Base-by-base conservation (phyloP, 2,329 filamentous ascomycete genomes). In the Xylaria sp. region DNA sequence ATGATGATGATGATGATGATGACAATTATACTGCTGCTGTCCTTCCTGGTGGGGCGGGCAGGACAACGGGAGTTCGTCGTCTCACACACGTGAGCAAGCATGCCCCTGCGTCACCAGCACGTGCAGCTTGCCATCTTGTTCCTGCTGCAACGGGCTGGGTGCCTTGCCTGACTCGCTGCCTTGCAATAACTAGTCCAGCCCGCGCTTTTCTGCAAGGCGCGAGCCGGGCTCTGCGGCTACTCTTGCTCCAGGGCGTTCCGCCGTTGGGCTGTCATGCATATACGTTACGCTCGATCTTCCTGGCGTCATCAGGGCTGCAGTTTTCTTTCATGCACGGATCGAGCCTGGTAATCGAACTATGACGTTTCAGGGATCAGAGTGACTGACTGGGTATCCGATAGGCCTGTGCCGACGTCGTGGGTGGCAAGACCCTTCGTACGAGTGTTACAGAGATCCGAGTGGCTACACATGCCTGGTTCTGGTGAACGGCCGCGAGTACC, bases 401-500 rank as follows among this genome's bases (percentile, higher is more conserved):
- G 95, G 94, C 83, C 91, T 98, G 78, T 98, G 95, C 87, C 92
- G 93, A 80, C 94, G 95, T 76, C 94, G 95, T 81, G 93, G 94
- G 82, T 98, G 95, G 95, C 90, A 90, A 75, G 93, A 97, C 80
- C 95, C 95, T 77, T 87, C 89, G 79, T 98, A 97, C 86, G 92
- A 96, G 82, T 91, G 91, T 77, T 94, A 92, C 86, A 88, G 87
- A 75, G 90, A 90, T 77, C 83, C 86, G 73, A 88, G 85, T 76
- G 94, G 94, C 79, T 97, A 91, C 82, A 93, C 92, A 68, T 98
- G 94, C 84, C 91, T 94, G 67, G 95, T 97, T 66, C 89, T 96
- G 72, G 95, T 98, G 80, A 98, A 98, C 84, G 97, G 97, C 75
- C 92, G 95, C 78, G 94, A 97, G 84, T 98, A 98, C 84, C 93